Conservation (phyloP, 768 basidiomycete genomes). For the Boletus bicolor region DNA sequence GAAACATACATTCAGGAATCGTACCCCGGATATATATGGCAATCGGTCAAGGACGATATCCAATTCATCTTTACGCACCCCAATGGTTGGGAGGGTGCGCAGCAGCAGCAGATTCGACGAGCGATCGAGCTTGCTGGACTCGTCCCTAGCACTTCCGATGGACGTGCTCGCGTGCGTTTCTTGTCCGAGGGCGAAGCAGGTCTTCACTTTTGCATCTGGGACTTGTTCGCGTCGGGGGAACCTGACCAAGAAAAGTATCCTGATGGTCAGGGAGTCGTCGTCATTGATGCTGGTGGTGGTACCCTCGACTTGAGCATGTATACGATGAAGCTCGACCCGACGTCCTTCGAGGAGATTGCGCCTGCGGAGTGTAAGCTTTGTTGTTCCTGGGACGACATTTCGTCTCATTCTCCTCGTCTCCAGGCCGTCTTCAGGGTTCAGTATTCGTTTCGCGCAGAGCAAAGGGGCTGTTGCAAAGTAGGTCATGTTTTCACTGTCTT, state of each 20-base stretch:
- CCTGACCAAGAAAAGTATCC: constrained; percentile 10
- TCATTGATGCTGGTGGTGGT: constrained; percentile 49
- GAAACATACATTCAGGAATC: constrained; percentile 42
- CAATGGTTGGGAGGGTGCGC: constrained; percentile 59
- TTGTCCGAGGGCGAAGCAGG: constrained; percentile 62
- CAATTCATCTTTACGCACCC: constrained; percentile 57
- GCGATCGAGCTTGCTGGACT: constrained; percentile 52
- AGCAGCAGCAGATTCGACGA: constrained; percentile 50
- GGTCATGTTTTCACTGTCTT: not conserved
- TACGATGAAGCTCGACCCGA: constrained; percentile 34
- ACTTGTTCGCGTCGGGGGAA: constrained; percentile 16
- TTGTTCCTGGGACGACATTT: not conserved
- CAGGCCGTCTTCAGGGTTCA: constrained; percentile 39
- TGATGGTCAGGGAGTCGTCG: constrained; percentile 33
- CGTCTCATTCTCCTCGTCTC: not conserved
- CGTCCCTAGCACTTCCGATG: constrained; percentile 37
- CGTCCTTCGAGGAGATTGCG: constrained; percentile 35
- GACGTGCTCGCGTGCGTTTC: constrained; percentile 43
- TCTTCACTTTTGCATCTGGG: constrained; percentile 51
- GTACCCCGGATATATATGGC: constrained; percentile 43
- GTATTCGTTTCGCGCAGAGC: constrained; percentile 35
- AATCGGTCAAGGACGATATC: constrained; percentile 37
- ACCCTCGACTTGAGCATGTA: constrained; percentile 41
- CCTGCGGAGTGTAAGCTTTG: constrained; percentile 28
- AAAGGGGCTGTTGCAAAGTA: constrained; percentile 32